Evolutionary conservation across 2,329 filamentous ascomycete genomes (phyloP), one percentile per base, ranked within the genome.

Genomic region (Westerdykella aurantiaca): DNA sequence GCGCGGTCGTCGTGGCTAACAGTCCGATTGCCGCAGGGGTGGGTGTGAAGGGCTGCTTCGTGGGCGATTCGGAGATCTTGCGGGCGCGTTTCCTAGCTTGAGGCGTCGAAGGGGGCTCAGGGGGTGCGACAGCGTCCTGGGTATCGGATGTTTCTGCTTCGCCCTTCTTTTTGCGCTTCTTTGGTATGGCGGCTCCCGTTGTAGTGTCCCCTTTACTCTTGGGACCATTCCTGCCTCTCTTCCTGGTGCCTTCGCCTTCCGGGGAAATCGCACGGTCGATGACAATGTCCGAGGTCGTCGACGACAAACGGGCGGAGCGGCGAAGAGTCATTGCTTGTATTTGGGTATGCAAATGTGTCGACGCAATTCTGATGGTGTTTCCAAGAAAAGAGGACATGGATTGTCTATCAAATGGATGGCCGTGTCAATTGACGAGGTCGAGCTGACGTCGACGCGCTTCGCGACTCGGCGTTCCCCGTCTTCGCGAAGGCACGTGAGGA

Each of bases 21-120:
- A 76, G 58, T 6, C 66, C 68, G 25, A 76, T 68, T 31, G 69
- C 71, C 18, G 72, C 71, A 1, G 76, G 74, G 1, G 75, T 76
- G 6, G 76, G 74, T 16, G 60, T 66, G 23, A 59, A 59, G 0
- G 60, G 59, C 9, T 9, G 33, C n/a, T 35, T 35, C 7, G 33
- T 13, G n/a, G 33, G 13, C 29, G 11, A 1, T 57, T 50, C 6
- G 56, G 55, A 13, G 46, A 46, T 6, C 41, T 22, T 11, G 47
- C 38, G 41, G 44, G 48, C 22, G 45, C 43, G 45, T 57, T 61
- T 17, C 55, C 53, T 21, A 52, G 52, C 50, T 63, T 64, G 49
- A 14, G 68, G 61, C 51, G 64, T 67, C 48, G 57, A 18, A 21
- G 59, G 57, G 6, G 47, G 42, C 6, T 49, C 39, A 22, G 56